These are phyloP conservation scores for Physocladia obscura DNA, from an alignment of 192 early-diverging fungal genomes.

Conservation along the genomic window DNA sequence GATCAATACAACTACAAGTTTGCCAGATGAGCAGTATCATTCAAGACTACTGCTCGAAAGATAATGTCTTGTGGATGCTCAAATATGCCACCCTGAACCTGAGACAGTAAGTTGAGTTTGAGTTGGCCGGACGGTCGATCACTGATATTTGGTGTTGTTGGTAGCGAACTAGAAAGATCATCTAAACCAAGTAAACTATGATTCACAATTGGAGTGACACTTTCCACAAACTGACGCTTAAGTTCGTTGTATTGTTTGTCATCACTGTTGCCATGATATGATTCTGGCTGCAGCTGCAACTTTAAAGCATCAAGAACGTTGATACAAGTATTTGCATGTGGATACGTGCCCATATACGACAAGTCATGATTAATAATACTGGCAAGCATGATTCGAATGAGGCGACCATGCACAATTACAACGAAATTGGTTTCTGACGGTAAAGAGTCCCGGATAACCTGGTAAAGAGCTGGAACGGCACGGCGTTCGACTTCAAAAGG, in stretches of 20 bases:
- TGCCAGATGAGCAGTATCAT: constrained; percentile 41
- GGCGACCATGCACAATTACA: constrained; percentile 50
- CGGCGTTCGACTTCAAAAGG: constrained; percentile 47
- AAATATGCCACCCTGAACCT: neutral
- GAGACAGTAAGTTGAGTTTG: neutral
- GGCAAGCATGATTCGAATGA: constrained; percentile 54
- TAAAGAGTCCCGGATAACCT: constrained; percentile 21
- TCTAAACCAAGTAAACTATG: neutral
- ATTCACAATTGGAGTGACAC: neutral
- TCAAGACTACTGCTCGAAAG: constrained; percentile 41
- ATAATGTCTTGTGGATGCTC: constrained; percentile 37
- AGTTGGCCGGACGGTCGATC: neutral
- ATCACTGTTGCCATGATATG: neutral
- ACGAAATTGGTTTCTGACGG: constrained; percentile 6
- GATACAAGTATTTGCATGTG: constrained; percentile 53
- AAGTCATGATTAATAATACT: constrained; percentile 44
- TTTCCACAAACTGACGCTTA: constrained; percentile 8
- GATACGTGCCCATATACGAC: constrained; percentile 43
- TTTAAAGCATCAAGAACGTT: constrained; percentile 53
- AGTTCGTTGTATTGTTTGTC: too few relatives aligned
- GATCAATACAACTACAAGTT: too few relatives aligned
- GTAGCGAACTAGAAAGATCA: neutral
- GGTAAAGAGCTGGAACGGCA: constrained; percentile 45
- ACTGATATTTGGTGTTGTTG: neutral
- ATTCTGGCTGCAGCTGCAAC: neutral